Evolutionary conservation across 306 rosid species (phyloP).

Genomic region (Acmispon strigosus): DNA sequence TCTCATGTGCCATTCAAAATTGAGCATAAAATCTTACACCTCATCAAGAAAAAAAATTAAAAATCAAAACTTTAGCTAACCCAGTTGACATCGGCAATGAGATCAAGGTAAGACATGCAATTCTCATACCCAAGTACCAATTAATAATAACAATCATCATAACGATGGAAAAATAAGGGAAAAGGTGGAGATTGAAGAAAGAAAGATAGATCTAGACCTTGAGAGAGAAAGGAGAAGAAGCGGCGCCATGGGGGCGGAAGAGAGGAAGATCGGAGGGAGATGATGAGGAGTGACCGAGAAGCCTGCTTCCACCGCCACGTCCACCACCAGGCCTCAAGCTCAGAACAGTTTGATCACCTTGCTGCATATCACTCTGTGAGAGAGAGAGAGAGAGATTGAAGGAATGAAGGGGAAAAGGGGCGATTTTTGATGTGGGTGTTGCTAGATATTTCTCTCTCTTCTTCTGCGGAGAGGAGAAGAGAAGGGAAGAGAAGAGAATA

Average conservation of each 20-base stretch:
- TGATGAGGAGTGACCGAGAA: slow-evolving; percentile 45
- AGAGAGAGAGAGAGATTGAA: neutral
- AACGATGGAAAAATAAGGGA: neutral
- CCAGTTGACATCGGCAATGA: neutral
- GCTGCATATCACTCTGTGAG: slow-evolving; percentile 64
- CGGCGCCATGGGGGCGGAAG: slow-evolving; percentile 51
- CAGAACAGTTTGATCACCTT: slow-evolving; percentile 54
- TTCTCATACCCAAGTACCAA: neutral
- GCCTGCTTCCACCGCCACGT: slow-evolving; percentile 75
- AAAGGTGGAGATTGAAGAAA: slow-evolving; percentile 15
- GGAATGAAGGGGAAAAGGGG: neutral
- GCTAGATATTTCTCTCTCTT: slow-evolving; percentile 4
- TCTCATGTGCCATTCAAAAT: neutral
- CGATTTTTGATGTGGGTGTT: neutral
- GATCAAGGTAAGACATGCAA: slow-evolving; percentile 17
- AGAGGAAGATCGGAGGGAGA: slow-evolving; percentile 46
- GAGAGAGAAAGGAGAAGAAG: slow-evolving; percentile 31
- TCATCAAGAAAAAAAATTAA: neutral
- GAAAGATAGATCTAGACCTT: slow-evolving; percentile 36
- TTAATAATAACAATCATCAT: neutral
- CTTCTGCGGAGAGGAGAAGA: neutral
- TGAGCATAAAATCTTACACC: neutral
- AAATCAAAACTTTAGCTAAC: neutral
- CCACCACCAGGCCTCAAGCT: slow-evolving; percentile 99
- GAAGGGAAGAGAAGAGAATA: neutral